These are phyloP conservation scores for Nakazawaea molendinolei DNA, from an alignment of 805 yeast species.

Conservation along the genomic window DNA sequence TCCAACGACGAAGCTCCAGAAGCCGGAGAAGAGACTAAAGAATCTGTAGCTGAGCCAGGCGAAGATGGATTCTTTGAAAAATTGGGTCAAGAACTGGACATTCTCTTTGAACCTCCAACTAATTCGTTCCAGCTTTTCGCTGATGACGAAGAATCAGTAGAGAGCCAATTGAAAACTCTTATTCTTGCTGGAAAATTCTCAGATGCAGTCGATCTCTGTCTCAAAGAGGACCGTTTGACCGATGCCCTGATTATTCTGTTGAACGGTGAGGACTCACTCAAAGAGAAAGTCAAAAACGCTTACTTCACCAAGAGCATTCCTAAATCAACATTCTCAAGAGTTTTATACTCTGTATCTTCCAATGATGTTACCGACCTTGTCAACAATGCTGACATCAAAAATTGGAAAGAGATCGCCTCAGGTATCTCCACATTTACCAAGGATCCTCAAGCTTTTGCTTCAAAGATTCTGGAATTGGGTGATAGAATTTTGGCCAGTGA, in stretches of 20 bases:
- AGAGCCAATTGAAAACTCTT: conserved; percentile 38
- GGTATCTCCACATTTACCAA: conserved; percentile 53
- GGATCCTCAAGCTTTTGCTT: conserved; percentile 42
- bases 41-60: conserved; percentile 19
- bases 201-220: conserved; percentile 61
- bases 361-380: conserved; percentile 61
- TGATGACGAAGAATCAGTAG: conserved; percentile 31
- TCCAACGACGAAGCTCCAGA: conserved; percentile 1
- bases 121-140: conserved; percentile 43
- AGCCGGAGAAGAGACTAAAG: conserved; percentile 15
- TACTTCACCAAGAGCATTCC: conserved; percentile 56
- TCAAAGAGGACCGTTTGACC: conserved; percentile 52
- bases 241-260: conserved; percentile 84
- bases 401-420: conserved; percentile 81
- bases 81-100: conserved; percentile 4
- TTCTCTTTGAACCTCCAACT: conserved; percentile 35
- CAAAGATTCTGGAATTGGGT: conserved; percentile 62
- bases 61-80: conserved; percentile 34
- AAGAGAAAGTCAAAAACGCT: conserved; percentile 61
- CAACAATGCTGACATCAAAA: conserved; percentile 62
- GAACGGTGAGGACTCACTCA: conserved; percentile 54
- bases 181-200: conserved; percentile 57
- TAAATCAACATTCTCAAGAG: conserved; percentile 57
- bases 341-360: conserved; percentile 59
- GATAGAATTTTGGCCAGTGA: conserved; percentile 55